phyloP scores from a whole-genome alignment of 1,139 yeast species.

The Scheffersomyces parashehatae region DNA sequence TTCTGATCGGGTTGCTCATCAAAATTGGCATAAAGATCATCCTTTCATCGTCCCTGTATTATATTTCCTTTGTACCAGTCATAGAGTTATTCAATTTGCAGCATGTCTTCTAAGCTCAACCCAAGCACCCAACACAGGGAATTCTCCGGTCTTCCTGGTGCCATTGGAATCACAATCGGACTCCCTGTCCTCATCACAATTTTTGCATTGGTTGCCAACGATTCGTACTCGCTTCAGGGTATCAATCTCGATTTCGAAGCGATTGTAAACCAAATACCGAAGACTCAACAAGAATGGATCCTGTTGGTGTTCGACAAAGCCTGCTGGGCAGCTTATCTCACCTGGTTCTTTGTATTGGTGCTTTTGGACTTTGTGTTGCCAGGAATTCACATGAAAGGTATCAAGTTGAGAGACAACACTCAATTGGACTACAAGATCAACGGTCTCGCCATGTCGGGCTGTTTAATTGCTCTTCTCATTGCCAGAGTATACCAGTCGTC shows the following conservation, averaged over 20 bases:
- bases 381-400: slow-evolving; percentile 69
- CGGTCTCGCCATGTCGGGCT: slow-evolving; percentile 59
- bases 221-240: slow-evolving; percentile 55
- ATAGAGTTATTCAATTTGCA: background rate
- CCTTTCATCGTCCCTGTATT: background rate
- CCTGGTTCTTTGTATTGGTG: slow-evolving; percentile 73
- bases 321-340: slow-evolving; percentile 65
- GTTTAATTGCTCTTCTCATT: slow-evolving; percentile 47
- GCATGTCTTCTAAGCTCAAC: slow-evolving; percentile 42
- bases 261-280: slow-evolving; percentile 30
- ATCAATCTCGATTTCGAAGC: slow-evolving; percentile 39
- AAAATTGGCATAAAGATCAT: too few species aligned
- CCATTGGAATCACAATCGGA: slow-evolving; percentile 61
- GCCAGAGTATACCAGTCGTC: slow-evolving; percentile 52
- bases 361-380: slow-evolving; percentile 70
- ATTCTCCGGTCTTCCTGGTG: slow-evolving; percentile 79
- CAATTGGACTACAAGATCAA: slow-evolving; percentile 74
- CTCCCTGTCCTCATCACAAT: slow-evolving; percentile 64
- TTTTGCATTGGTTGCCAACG: slow-evolving; percentile 60
- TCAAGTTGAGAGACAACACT: slow-evolving; percentile 73
- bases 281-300: slow-evolving; percentile 22
- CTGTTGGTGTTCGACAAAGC: slow-evolving; percentile 34
- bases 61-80: background rate
- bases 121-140: slow-evolving; percentile 73
- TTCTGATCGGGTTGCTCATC: too few species aligned